Conservation (phyloP, 352 stramenopile species). For the Aphanomyces stellatus region DNA sequence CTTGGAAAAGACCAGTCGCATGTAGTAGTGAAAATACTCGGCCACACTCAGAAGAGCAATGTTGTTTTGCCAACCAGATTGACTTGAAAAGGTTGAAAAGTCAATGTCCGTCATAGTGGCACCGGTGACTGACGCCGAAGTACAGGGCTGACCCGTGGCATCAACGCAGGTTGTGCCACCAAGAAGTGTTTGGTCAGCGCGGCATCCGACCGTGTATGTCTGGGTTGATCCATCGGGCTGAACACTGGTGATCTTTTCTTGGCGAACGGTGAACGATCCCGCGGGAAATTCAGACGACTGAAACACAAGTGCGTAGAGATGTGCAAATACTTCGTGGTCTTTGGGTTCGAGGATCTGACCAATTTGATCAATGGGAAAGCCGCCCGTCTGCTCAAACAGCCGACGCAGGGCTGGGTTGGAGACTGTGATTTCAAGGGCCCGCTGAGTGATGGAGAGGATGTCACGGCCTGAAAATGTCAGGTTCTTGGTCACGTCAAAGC, state of each 20-base stretch:
- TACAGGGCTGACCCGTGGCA: background rate
- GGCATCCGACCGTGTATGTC: background rate
- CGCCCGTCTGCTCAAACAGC: slow-evolving; percentile 23
- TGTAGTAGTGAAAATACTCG: background rate
- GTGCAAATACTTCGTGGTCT: slow-evolving; percentile 24
- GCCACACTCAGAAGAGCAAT: background rate
- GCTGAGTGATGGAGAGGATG: slow-evolving; percentile 21
- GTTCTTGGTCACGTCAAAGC: background rate
- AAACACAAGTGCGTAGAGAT: slow-evolving; percentile 29
- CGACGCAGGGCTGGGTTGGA: slow-evolving; percentile 22
- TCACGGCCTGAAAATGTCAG: slow-evolving; percentile 16
- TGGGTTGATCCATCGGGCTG: background rate
- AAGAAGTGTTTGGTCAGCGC: background rate
- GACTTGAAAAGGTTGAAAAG: background rate
- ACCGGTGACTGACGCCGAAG: too few species aligned
- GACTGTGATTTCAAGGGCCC: slow-evolving; percentile 22
- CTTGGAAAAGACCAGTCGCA: background rate
- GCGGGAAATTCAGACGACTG: slow-evolving; percentile 32
- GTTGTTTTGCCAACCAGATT: background rate
- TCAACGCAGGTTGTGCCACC: background rate
- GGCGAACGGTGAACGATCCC: background rate
- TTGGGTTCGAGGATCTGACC: slow-evolving; percentile 26
- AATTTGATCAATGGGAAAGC: slow-evolving; percentile 27
- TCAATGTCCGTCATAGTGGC: too few species aligned
- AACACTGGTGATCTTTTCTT: background rate